Base-by-base conservation (phyloP, 371 early-diverging fungal species). In the Mucor circinelloides region DNA sequence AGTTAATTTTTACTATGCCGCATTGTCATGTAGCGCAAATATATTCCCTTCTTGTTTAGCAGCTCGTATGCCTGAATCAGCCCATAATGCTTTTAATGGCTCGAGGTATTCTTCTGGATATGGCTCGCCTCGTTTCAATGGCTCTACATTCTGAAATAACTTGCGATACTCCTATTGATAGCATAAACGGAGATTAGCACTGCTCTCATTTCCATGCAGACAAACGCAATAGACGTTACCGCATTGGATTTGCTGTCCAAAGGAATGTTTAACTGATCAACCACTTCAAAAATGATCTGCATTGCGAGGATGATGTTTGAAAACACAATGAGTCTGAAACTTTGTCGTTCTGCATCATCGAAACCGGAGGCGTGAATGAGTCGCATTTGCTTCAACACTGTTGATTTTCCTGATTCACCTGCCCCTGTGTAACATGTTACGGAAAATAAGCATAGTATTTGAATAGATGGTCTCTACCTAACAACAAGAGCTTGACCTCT, bases 351-450 rank as follows among this genome's bases (percentile, higher is more conserved):
- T 50, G 88, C 89, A 48, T 83, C 77, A 13, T 86, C 85, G 77
- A 92, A 98, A 1, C 96, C 97, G 46, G 86, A 85, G 66, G 92
- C 93, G 79, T 96, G 94, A 66, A 97, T 94, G 63, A 97, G 89
- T 71, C 91, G 93, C 93, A 96, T 93, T 80, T 96, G 95, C 66
- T 96, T 96, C 40, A 95, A 87, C 68, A 96, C 90, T 31, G 96
- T 96, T 48, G 92, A 91, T 74, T 95, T 95, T 56, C 96, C 96
- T 46, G 93, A 93, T 81, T 95, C 96, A 58, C 95, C 95, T 73
- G 90, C 90, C 54, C 98, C 97, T 96, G 70, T 62, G 12, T 27
- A 31, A 55, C n/a, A 50, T 50, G 50, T 50, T 50, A 50, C 50
- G 50, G 31, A 55, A 31, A 55, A 55, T 55, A 31, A 30, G 55